Conservation (phyloP, 169 alveolate species). For the Cryptosporidium canis region DNA sequence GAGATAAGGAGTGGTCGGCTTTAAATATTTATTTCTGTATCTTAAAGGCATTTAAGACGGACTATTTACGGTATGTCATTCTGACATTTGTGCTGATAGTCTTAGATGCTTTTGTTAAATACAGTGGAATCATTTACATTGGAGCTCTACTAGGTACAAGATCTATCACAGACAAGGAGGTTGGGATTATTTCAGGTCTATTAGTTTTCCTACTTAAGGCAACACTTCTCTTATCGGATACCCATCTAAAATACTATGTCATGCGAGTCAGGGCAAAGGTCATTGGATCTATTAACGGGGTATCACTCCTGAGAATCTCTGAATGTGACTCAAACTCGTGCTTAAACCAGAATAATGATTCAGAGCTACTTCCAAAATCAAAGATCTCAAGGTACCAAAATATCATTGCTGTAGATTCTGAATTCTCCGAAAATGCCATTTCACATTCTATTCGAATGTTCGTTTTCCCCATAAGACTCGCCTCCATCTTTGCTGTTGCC, state of each 20-base stretch:
- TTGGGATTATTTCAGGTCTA: neutral
- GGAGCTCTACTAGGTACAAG: slow-evolving; percentile 21
- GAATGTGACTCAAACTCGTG: slow-evolving; percentile 2
- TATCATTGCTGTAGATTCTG: slow-evolving; percentile 51
- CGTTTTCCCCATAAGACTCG: slow-evolving; percentile 6
- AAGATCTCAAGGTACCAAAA: slow-evolving; percentile 60
- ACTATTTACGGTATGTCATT: neutral
- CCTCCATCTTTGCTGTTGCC: slow-evolving; percentile 46
- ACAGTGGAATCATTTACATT: slow-evolving; percentile 21
- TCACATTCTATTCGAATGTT: slow-evolving; percentile 34
- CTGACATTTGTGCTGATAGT: neutral
- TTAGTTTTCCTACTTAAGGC: slow-evolving; percentile 13
- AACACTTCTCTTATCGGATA: slow-evolving; percentile 5
- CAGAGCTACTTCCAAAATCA: slow-evolving; percentile 12
- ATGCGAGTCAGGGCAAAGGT: slow-evolving; percentile 47
- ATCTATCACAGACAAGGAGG: neutral
- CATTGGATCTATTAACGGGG: slow-evolving; percentile 63
- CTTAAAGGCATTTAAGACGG: slow-evolving; percentile 24
- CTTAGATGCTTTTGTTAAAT: slow-evolving; percentile 61
- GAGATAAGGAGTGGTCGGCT: slow-evolving; percentile 1
- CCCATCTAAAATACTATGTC: slow-evolving; percentile 45
- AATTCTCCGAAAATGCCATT: slow-evolving; percentile 50
- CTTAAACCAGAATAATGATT: neutral
- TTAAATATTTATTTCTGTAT: slow-evolving; percentile 16
- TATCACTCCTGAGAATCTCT: slow-evolving; percentile 31